Base-by-base conservation (phyloP, 83 land plant species). In the Isoetes engelmannii region DNA sequence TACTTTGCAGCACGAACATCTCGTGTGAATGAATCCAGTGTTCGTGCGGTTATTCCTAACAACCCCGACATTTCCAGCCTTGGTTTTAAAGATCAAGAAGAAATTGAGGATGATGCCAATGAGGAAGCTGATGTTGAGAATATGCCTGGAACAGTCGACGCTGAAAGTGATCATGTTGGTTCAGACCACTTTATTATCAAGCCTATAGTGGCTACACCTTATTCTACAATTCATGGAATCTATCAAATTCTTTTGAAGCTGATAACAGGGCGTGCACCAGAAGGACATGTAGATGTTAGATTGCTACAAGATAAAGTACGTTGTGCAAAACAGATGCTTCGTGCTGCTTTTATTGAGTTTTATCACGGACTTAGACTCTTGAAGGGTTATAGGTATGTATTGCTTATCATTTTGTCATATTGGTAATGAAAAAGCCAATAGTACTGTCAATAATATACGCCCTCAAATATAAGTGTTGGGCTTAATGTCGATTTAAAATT, bases 311-410 rank as follows among this genome's bases (percentile, higher is more conserved):
- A 18, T 8, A 59, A 59, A 37, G 12, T 59, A 12, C 62, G 28
- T 19, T 59, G 28, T 4, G 62, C 62, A 12, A 37, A 59, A 37
- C 18, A 59, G 62, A 37, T 59, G 12, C 20, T 59, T 18, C 62
- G 62, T 19, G 18, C 28, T 8, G 62, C 62, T 12, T 59, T 59
- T 19, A 59, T 59, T 19, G 62, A 59, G 62, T 59, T 59, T 59
- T 59, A 59, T 59, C 62, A 37, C 4, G 62, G 62, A 20, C 62
- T 59, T 59, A 37, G 62, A 59, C 28, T 59, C 4, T 42, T 59
- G 18, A 59, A 59, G 19, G 28, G 62, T 18, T 59, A 18, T 42
- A 59, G 62, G 62, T 59, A 18, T 51, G 3, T 51, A 12, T 12
- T 51, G 17, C 17, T 12, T 51, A 51, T 51, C 37, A 28, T 28